Conservation (phyloP, 2,329 filamentous ascomycete species). For the Penicillium decumbens region DNA sequence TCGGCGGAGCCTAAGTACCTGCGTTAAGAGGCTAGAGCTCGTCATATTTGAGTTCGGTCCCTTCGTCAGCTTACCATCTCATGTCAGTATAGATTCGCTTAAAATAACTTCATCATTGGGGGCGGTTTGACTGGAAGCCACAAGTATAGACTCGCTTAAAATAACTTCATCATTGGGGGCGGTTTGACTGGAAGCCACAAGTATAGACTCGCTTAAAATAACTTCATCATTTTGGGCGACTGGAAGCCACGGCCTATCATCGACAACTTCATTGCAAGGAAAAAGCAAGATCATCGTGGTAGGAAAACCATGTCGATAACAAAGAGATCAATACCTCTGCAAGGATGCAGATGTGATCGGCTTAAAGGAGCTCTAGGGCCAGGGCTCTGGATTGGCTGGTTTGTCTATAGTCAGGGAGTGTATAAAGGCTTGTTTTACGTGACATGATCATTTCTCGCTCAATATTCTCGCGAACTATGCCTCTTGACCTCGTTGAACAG, state of each 20-base stretch:
- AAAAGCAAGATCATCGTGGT: background rate
- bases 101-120: background rate
- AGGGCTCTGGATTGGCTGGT: background rate
- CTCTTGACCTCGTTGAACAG: too few relatives aligned
- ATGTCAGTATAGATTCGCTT: constrained; percentile 1
- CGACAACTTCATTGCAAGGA: too few relatives aligned
- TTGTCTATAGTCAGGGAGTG: background rate
- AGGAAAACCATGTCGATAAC: background rate
- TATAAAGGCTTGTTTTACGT: background rate
- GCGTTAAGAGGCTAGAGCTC: background rate
- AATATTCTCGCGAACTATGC: background rate
- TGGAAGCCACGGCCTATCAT: background rate
- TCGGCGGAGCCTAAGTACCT: background rate
- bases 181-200: background rate
- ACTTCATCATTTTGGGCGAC: background rate
- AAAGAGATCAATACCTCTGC: background rate
- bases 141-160: background rate
- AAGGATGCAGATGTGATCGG: background rate
- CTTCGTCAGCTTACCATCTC: constrained; percentile 13
- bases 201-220: background rate
- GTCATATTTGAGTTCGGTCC: background rate
- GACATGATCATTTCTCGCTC: background rate
- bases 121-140: background rate
- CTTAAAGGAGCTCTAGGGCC: background rate
- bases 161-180: background rate